Evolutionary conservation across 768 basidiomycete species (phyloP).

Genomic region (Trametes coccinea): DNA sequence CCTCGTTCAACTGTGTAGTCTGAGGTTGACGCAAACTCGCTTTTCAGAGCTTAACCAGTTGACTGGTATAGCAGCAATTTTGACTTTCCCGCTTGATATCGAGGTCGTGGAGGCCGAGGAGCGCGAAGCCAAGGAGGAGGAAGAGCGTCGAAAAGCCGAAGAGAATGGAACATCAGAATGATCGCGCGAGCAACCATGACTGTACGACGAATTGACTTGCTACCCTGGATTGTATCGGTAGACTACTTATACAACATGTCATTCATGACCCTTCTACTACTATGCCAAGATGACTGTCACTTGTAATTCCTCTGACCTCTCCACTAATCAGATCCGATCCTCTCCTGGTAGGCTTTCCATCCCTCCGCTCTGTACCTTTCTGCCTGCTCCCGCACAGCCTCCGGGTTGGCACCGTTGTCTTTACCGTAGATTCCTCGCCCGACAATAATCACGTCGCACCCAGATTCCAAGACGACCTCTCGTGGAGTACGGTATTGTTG

Average conservation of each 20-base stretch:
- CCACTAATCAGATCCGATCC: constrained; percentile 1
- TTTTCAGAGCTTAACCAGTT: constrained; percentile 88
- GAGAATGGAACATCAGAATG: constrained; percentile 16
- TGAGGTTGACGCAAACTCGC: not conserved
- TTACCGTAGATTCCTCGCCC: constrained; percentile 91
- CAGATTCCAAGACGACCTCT: constrained; percentile 76
- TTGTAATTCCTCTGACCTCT: not conserved
- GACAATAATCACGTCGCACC: constrained; percentile 96
- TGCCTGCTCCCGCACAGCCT: constrained; percentile 66
- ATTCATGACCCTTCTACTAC: not conserved
- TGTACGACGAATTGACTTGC: not conserved
- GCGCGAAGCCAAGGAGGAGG: constrained; percentile 61
- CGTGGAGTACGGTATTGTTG: constrained; percentile 93
- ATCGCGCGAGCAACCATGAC: not conserved
- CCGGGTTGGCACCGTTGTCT: constrained; percentile 44
- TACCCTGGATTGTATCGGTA: constrained; percentile 14
- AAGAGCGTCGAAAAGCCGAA: constrained; percentile 30
- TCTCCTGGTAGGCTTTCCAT: constrained; percentile 77
- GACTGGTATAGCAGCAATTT: constrained; percentile 91
- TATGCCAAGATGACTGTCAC: too few species aligned
- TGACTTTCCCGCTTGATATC: constrained; percentile 94
- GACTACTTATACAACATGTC: constrained; percentile 7
- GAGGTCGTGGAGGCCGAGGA: constrained; percentile 96
- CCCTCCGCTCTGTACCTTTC: constrained; percentile 82
- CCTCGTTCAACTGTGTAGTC: not conserved